phyloP scores from a whole-genome alignment of 805 yeast genomes.

The Saccharomycopsis vini region DNA sequence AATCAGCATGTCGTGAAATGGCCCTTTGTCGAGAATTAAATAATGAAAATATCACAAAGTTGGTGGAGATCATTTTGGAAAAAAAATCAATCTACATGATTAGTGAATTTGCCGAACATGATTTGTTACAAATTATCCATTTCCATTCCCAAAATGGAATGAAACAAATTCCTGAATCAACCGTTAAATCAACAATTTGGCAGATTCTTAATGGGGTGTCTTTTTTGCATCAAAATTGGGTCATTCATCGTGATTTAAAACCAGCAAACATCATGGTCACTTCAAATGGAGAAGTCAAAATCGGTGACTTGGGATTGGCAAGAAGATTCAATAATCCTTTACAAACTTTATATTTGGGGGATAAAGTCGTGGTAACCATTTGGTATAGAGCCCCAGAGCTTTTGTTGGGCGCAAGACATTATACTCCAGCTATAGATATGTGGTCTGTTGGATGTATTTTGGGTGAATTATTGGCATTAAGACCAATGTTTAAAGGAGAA shows the following conservation, averaged over 20 bases:
- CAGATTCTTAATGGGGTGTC: slow-evolving; percentile 89
- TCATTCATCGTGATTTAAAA: slow-evolving; percentile 87
- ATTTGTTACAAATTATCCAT: slow-evolving; percentile 86
- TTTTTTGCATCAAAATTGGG: slow-evolving; percentile 92
- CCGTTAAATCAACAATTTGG: slow-evolving; percentile 80
- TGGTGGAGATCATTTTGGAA: slow-evolving; percentile 79
- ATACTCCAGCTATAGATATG: slow-evolving; percentile 83
- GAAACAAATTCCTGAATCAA: slow-evolving; percentile 65
- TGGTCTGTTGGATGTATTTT: slow-evolving; percentile 97
- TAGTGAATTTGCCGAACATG: slow-evolving; percentile 95
- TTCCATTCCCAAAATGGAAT: slow-evolving; percentile 86
- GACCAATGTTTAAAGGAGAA: slow-evolving; percentile 96
- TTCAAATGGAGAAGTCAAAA: slow-evolving; percentile 80
- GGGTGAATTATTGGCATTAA: slow-evolving; percentile 78
- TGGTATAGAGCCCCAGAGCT: slow-evolving; percentile 96
- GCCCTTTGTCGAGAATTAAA: slow-evolving; percentile 81
- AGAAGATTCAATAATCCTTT: slow-evolving; percentile 79
- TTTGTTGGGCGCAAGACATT: slow-evolving; percentile 83
- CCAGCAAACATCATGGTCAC: slow-evolving; percentile 98
- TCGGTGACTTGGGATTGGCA: slow-evolving; percentile 91
- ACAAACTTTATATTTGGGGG: slow-evolving; percentile 83
- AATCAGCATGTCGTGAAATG: slow-evolving; percentile 94
- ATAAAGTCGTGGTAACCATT: slow-evolving; percentile 91
- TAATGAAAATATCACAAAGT: slow-evolving; percentile 69
- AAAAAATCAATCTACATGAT: slow-evolving; percentile 89